A percentile compares a stretch with the other conserved stretches of the same genome.
Evolutionary conservation across 139 green algal species (phyloP).

Genomic region (Chlamydomonas sphaeroides): DNA sequence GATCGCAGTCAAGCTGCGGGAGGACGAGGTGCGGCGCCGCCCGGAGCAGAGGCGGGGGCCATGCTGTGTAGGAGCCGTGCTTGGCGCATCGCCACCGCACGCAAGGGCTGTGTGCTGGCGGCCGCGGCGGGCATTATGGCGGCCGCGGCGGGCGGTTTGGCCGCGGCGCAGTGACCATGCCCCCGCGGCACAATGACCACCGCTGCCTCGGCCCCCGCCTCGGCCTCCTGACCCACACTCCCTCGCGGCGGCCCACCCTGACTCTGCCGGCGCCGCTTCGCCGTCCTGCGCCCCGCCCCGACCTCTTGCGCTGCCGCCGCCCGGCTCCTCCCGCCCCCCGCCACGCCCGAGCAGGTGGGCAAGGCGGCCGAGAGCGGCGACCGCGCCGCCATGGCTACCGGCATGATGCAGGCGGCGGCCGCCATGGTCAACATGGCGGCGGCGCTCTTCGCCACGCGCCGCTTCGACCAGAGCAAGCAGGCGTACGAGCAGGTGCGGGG

Average conservation of each 20-base stretch:
- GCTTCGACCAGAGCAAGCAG: slow-evolving; percentile 31
- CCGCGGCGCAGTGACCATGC: no score
- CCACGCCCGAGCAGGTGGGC: neutral
- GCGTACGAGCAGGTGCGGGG: slow-evolving; percentile 38
- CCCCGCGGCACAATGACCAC: no score
- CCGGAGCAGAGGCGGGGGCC: neutral
- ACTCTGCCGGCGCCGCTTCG: no score
- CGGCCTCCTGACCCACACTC: neutral
- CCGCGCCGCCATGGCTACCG: slow-evolving; percentile 32
- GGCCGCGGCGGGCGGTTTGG: no score
- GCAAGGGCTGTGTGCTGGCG: no score
- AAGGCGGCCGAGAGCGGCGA: slow-evolving; percentile 32
- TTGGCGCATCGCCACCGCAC: no score
- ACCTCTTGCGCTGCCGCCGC: no score
- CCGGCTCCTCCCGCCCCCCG: no score
- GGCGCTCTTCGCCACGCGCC: slow-evolving; percentile 22
- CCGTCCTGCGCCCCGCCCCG: no score
- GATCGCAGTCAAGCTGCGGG: slow-evolving; percentile 36
- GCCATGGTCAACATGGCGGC: slow-evolving; percentile 38
- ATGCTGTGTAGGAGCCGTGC: no score
- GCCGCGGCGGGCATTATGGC: no score
- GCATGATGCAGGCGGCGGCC: slow-evolving; percentile 30
- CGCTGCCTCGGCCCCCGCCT: neutral
- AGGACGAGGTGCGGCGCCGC: slow-evolving; percentile 24
- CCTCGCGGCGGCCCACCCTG: no score